phyloP scores from a whole-genome alignment of 2,329 filamentous ascomycete species.

The Pyricularia pennisetigena region DNA sequence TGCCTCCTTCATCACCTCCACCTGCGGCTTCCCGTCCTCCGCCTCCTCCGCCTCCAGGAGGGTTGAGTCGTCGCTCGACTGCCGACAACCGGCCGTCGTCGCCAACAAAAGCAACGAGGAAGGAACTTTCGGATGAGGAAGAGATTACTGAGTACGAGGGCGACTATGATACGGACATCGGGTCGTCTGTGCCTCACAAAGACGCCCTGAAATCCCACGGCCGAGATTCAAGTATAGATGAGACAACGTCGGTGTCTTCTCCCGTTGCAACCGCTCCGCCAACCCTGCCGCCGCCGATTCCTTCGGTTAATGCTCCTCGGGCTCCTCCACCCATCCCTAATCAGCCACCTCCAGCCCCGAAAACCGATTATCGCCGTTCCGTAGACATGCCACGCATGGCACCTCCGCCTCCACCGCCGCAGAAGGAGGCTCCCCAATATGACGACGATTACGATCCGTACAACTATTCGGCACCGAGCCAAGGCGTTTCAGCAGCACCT shows the following conservation, averaged over 20 bases:
- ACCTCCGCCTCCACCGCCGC: slow-evolving; percentile 54
- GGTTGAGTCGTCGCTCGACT: slow-evolving; percentile 48
- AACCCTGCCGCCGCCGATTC: slow-evolving; percentile 44
- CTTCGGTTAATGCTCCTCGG: slow-evolving; percentile 42
- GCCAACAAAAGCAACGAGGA: slow-evolving; percentile 30
- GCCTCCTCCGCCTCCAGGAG: slow-evolving; percentile 53
- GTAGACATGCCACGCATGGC: slow-evolving; percentile 60
- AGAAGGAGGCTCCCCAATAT: slow-evolving; percentile 28
- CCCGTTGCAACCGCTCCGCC: slow-evolving; percentile 34
- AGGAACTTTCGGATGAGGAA: slow-evolving; percentile 59
- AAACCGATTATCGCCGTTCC: slow-evolving; percentile 48
- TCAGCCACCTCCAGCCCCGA: slow-evolving; percentile 36
- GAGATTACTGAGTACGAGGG: slow-evolving; percentile 93
- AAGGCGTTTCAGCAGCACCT: slow-evolving; percentile 19
- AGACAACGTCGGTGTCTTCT: slow-evolving; percentile 51
- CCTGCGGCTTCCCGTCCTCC: slow-evolving; percentile 51
- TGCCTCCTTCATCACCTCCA: slow-evolving; percentile 29
- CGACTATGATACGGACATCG: slow-evolving; percentile 96
- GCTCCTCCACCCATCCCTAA: slow-evolving; percentile 56
- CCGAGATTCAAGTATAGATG: slow-evolving; percentile 67
- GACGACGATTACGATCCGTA: slow-evolving; percentile 64
- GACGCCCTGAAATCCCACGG: slow-evolving; percentile 80
- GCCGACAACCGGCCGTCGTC: slow-evolving; percentile 37
- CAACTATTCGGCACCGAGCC: slow-evolving; percentile 33
- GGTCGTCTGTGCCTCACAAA: slow-evolving; percentile 85